Base-by-base conservation (phyloP, 2,329 filamentous ascomycete genomes). In the Diaporthe sp. region DNA sequence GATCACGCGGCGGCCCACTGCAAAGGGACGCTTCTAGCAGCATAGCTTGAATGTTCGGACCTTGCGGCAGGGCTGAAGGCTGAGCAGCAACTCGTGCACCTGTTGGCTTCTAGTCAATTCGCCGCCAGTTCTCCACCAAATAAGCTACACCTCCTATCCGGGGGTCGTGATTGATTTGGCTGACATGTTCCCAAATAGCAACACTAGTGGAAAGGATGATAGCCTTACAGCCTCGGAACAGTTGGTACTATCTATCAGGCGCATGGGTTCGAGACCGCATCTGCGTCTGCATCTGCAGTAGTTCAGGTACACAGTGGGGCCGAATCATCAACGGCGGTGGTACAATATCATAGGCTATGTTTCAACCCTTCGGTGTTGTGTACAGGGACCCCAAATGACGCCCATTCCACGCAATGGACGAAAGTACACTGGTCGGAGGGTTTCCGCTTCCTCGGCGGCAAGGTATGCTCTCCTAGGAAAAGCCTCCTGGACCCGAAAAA, bases 271-370 rank as follows among this genome's bases (percentile, higher is more conserved):
- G 40, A 57, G 55, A 61, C 38, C 47, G 42, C 28, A n/a, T 33
- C 61, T 66, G 61, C 6, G 69, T 54, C 70, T 54, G 61, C 42
- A 30, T 50, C 69, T 71, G 70, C 57, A 64, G 70, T 72, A 64
- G 70, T 33, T 55, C 70, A 72, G 70, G 70, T 72, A 72, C 70
- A 52, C 15, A 25, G 54, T 55, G 25, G 35, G 54, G n/a, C 60
- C 19, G 17, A 33, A 38, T 58, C 40, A 35, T 60, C 38, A 57
- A 60, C 42, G 64, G 72, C 58, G 61, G 68, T 54, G 58, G 30
- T 42, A 58, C 30, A 25, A 58, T 15, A 60, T 38, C 35, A 74
- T 74, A 74, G 74, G 74, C 70, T 35, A 71, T 74, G 74, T 74
- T 61, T 74, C 74, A 75, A 30, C 35, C 55, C 42, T 74, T 68